Base-by-base conservation (phyloP, 805 yeast genomes). In the Nakazawaea sp. region DNA sequence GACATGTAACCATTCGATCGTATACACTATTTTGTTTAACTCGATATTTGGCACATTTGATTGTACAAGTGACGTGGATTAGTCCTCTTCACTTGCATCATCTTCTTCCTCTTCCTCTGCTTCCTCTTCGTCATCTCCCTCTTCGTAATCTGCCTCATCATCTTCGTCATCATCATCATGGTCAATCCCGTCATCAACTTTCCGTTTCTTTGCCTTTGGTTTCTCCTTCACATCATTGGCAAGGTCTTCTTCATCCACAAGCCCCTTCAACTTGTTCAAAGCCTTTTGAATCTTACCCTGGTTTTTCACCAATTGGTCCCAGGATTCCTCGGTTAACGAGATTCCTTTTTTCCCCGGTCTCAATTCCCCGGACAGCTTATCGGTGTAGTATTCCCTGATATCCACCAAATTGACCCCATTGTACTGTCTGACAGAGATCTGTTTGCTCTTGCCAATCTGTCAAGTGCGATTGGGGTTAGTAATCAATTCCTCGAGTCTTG, bases 271-370 rank as follows among this genome's bases (percentile, higher is more conserved):
- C 16, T 50, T 56, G 13, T 49, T 64, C 32, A 76, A 51, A 0
- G 85, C 84, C 39, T 61, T 70, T 35, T 68, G 59, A 24, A 79
- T 71, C 16, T 68, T 68, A 2, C 63, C 70, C 12, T 59, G 58
- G 18, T 67, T 50, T 26, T 65, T 73, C 38, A 76, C 48, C 27
- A 79, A 56, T 28, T 54, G 55, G 15, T 52, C 52, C 78, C 85
- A 81, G 17, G 67, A 66, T 3, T 68, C 81, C 44, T 63, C 70
- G 1, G 80, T 73, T 18, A 79, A 53, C 1, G 84, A 65, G 16
- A 79, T 75, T 0, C 85, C 84, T 58, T 89, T 89, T 51, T 77
- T 81, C 1, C 95, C 95, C 0, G 97, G 97, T 42, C 69, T 69
- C 62, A 70, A 66, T 43, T 77, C 80, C 5, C 81, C 81, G 8